Percentiles rank a stretch among this genome's conserved stretches.
phyloP scores from a whole-genome alignment of 2,329 filamentous ascomycete species.

The Plectosphaerella cucumerina region DNA sequence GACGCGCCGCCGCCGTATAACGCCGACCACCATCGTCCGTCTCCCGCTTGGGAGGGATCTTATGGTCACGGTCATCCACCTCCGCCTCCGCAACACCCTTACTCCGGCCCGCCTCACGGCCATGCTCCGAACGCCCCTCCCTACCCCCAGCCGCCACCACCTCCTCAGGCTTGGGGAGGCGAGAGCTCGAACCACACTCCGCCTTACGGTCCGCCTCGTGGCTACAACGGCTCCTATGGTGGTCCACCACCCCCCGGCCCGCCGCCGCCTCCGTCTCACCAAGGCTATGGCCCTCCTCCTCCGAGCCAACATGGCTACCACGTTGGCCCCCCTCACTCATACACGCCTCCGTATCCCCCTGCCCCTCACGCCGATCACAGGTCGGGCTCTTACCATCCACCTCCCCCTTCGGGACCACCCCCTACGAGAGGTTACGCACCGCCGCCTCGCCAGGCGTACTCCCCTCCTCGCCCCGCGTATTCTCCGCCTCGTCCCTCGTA shows the following conservation, averaged over 20 bases:
- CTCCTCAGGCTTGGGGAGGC: neutral
- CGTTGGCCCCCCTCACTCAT: constrained; percentile 3
- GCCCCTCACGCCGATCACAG: neutral
- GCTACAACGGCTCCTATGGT: neutral
- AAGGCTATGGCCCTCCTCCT: constrained; percentile 1
- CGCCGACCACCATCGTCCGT: neutral
- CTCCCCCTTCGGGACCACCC: constrained; percentile 12
- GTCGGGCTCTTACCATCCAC: constrained; percentile 4
- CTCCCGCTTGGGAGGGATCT: neutral
- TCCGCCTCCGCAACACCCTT: neutral
- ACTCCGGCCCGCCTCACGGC: constrained; percentile 1
- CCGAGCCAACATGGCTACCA: neutral
- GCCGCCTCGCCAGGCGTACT: neutral
- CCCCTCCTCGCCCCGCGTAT: neutral
- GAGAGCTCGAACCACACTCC: constrained; percentile 5
- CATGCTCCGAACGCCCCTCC: no score
- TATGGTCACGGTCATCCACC: neutral
- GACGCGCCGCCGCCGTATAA: neutral
- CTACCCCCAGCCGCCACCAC: neutral
- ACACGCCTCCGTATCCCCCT: constrained; percentile 6
- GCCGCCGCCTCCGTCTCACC: neutral
- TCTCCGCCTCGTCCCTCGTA: neutral
- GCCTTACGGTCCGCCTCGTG: constrained; percentile 7
- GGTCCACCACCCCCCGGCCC: neutral
- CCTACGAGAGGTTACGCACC: constrained; percentile 14